Evolutionary conservation across 1,284 basidiomycete species (phyloP), one percentile per base, ranked within the genome.

Genomic region (Ustilago sp.): DNA sequence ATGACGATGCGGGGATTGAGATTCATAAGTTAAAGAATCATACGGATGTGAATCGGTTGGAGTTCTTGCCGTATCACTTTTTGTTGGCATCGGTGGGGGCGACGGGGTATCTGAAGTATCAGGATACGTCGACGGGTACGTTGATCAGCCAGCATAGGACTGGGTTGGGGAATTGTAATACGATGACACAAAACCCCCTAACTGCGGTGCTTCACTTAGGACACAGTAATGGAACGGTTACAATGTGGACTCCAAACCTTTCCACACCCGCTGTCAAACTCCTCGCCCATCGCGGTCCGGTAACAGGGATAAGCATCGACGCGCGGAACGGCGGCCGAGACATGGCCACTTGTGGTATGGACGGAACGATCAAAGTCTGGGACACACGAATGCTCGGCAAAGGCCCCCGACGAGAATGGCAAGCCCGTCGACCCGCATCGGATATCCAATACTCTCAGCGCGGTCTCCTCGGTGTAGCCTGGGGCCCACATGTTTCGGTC

Each of bases 11-110:
- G 35, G 96, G 97, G 17, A 92, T 97, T 31, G 97, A 99, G 87
- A 87, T 99, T 8, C 96, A 99, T 83, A 86, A 88, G 90, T 68
- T 85, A 81, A 87, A 88, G 82, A 86, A 88, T 4, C 95, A 98
- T 84, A 90, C 97, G 66, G 96, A 98, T 85, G 93, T 94, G 1
- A 93, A 93, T 9, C 89, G 92, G 68, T 90, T 99, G 68, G 94
- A 98, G 84, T 99, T 94, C 85, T 88, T 99, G 9, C 95, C 94
- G 0, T 98, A 95, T 82, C 97, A 99, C 86, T 99, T 94, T 91
- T 88, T 99, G 17, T 90, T 99, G 7, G 93, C 91, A 1, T 93
- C 91, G 57, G 89, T 96, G 17, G 94, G 95, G 11, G 92, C 94
- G 80, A 89, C 90, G 13, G 96, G 96, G 0, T 94, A 92, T 86